These are phyloP conservation scores for Passiflora organensis DNA, from an alignment of 345 rosid genomes.

Conservation along the genomic window DNA sequence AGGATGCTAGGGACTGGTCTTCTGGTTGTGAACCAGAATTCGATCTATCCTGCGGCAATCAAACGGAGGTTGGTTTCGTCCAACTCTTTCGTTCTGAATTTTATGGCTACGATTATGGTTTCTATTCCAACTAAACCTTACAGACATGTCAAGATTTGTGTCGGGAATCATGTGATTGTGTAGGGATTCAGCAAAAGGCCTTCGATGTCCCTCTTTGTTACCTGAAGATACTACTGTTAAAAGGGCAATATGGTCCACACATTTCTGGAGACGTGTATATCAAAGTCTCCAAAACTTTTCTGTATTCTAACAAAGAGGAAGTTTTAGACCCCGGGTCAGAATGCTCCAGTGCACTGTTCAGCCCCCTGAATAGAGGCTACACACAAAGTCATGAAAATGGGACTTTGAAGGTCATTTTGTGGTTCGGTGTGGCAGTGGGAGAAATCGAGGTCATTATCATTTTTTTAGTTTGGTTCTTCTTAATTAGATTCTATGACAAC, in stretches of 20 bases:
- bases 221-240: background rate
- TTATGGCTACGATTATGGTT: constrained; percentile 10
- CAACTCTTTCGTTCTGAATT: constrained; percentile 6
- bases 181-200: constrained; percentile 4
- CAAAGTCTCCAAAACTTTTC: constrained; percentile 1
- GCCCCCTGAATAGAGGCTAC: background rate
- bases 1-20: constrained; percentile 3
- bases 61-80: background rate
- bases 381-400: background rate
- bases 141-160: background rate
- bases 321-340: background rate
- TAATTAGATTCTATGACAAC: background rate
- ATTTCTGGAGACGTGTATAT: constrained; percentile 4
- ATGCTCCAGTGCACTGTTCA: background rate
- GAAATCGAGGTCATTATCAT: constrained; percentile 1
- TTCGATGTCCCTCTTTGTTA: constrained; percentile 1
- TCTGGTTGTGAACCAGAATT: constrained; percentile 13
- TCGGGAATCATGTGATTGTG: background rate
- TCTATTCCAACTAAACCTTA: background rate
- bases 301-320: background rate
- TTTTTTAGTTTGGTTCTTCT: constrained; percentile 1
- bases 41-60: background rate
- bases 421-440: background rate
- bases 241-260: constrained; percentile 1
- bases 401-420: background rate